These are phyloP conservation scores for Metschnikowia reukaufii DNA, from an alignment of 805 yeast species.

Conservation along the genomic window DNA sequence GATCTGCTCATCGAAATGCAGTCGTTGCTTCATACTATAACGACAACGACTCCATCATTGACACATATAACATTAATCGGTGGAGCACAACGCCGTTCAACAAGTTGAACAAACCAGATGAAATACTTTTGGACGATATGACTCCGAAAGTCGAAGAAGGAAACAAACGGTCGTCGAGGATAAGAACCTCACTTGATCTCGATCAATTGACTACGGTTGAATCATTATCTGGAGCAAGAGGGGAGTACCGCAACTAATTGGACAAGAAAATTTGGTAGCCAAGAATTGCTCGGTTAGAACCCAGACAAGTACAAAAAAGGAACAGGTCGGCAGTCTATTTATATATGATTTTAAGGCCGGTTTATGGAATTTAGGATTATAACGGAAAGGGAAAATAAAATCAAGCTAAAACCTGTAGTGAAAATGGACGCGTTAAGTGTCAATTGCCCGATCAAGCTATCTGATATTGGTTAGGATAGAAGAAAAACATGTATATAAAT, in stretches of 20 bases:
- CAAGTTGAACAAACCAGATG: conserved; percentile 45
- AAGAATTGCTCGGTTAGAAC: no score
- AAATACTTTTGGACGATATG: conserved; percentile 47
- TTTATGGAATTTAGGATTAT: neutral
- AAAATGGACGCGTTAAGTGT: no score
- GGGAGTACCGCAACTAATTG: neutral
- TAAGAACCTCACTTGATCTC: conserved; percentile 39
- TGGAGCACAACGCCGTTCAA: conserved; percentile 34
- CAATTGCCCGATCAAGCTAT: no score
- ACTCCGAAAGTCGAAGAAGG: conserved; percentile 9
- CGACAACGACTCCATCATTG: conserved; percentile 37
- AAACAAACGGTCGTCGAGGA: conserved; percentile 19
- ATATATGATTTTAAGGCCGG: no score
- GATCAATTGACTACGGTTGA: conserved; percentile 37
- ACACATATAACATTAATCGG: conserved; percentile 29
- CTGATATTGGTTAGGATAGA: no score
- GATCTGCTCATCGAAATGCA: conserved; percentile 22
- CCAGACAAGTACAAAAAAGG: neutral
- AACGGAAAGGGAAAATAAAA: neutral
- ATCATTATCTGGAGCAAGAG: conserved; percentile 20
- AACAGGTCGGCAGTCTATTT: neutral
- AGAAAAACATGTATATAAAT: no score
- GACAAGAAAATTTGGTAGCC: neutral
- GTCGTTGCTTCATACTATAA: conserved; percentile 32
- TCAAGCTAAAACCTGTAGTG: no score